These are phyloP conservation scores for Umbilicus rupestris DNA, from an alignment of 164 flowering plant species.

Conservation along the genomic window DNA sequence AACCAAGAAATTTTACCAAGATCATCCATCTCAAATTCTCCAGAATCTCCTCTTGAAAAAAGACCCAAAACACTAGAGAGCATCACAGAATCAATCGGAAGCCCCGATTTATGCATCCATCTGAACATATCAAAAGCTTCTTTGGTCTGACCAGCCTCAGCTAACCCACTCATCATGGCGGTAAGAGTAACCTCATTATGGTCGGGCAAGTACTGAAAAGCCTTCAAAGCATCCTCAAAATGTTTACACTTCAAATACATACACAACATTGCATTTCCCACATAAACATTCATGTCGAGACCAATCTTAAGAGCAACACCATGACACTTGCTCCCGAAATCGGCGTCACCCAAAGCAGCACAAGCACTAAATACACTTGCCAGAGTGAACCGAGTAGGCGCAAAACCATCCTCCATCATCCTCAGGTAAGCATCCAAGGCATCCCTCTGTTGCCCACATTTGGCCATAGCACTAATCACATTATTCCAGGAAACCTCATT, in stretches of 20 bases:
- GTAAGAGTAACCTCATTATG: slow-evolving; percentile 80
- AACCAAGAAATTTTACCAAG: slow-evolving; percentile 6
- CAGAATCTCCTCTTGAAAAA: slow-evolving; percentile 31
- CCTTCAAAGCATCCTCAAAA: slow-evolving; percentile 36
- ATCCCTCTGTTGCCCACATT: slow-evolving; percentile 28
- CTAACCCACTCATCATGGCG: slow-evolving; percentile 58
- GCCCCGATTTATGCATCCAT: slow-evolving; percentile 41
- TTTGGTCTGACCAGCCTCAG: slow-evolving; percentile 29
- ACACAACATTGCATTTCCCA: slow-evolving; percentile 59
- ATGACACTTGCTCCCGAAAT: slow-evolving; percentile 50
- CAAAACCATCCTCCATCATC: slow-evolving; percentile 48
- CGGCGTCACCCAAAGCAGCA: slow-evolving; percentile 31
- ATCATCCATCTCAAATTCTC: slow-evolving; percentile 17
- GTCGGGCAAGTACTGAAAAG: slow-evolving; percentile 37
- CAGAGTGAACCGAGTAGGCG: slow-evolving; percentile 53
- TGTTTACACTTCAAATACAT: slow-evolving; percentile 68
- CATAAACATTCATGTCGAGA: slow-evolving; percentile 47
- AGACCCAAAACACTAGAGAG: slow-evolving; percentile 60
- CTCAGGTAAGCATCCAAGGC: slow-evolving; percentile 36
- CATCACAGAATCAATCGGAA: slow-evolving; percentile 50
- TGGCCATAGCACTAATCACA: slow-evolving; percentile 38
- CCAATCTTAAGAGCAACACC: slow-evolving; percentile 52
- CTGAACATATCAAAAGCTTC: slow-evolving; percentile 59
- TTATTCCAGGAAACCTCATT: slow-evolving; percentile 61
- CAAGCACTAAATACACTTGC: slow-evolving; percentile 72